Evolutionary conservation across 768 basidiomycete species (phyloP), one percentile per base, ranked within the genome.

Genomic region (Leccinum boreale): DNA sequence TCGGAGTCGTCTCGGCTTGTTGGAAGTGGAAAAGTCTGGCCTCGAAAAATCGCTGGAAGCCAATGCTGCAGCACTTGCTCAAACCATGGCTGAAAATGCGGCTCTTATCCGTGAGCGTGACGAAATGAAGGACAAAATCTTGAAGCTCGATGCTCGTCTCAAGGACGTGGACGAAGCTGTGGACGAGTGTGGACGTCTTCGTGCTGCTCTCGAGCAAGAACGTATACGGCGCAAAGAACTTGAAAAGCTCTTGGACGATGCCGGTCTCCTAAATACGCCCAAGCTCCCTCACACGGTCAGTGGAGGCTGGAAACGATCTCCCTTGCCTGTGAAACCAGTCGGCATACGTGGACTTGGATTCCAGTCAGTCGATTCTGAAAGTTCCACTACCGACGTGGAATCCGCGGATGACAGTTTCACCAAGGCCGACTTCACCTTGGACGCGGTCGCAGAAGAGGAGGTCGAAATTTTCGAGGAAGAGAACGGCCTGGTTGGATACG

Each of bases 371-470:
- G 89, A 88, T 63, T 89, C 88, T 2, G 78, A 80, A 61, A 78
- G 81, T 61, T 87, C 86, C 4, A 70, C 74, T 12, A 89, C 87
- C 0, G 87, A 89, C 63, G 86, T 89, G n/a, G 89, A 90, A 60
- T 79, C 77, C 2, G 68, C 75, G 15, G 81, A 82, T 45, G 81
- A 78, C 52, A 67, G 70, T 45, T 69, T 70, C 52, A 67, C 70
- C 12, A 76, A 77, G 50, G 73, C 76, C 49, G 74, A 74, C 42
- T 79, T 81, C 61, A 70, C 79, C 21, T 74, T 86, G 63, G 83
- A 85, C 65, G 75, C 78, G 21, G 85, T 87, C 12, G 73, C 72
- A 21, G 87, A 89, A 64, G 88, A 83, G 46, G 73, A 75, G 1
- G 78, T 79, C 50, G 76, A 77, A 15, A 50, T 57, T 17, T 64